Base-by-base conservation (phyloP, 2,329 filamentous ascomycete species). In the Talaromyces rugulosus region DNA sequence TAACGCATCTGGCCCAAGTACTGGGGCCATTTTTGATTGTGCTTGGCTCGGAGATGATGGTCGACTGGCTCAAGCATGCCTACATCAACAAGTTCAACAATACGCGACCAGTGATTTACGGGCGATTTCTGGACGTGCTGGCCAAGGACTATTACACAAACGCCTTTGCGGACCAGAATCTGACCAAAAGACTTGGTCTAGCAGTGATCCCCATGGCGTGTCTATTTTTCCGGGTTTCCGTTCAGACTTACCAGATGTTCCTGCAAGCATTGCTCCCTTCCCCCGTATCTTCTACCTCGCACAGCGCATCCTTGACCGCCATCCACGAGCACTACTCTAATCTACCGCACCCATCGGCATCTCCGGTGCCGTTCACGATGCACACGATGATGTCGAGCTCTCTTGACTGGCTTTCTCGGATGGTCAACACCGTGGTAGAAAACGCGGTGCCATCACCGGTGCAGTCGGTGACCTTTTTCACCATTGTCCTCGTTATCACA, bases 1-100 rank as follows among this genome's bases (percentile, higher is more conserved):
- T 80, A 1, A 76, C 78, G 6, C 75, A 73, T 1, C 59, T 80
- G 0, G 92, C 91, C 9, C 93, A 97, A 72, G 90, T 99, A 0
- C 80, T 99, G 4, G 93, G 92, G 0, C 96, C 95, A 0, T 99
- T 99, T 68, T 79, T 99, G 12, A 87, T 99, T 7, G 96, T 99
- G 0, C 85, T 99, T 6, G 94, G 93, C 1, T 96, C 92, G 65
- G 95, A 99, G 77, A 97, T 97, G 88, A 79, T 96, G 8, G 95
- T 99, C 1, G 95, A 99, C 76, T 93, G 91, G 85, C 85, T 97
- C 74, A 99, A 99, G 75, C 96, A 99, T 72, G 92, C 92, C 27
- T 99, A 98, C 73, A 96, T 99, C 73, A 93, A 89, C 73, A 99
- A 99, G 73, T 99, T 99, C 80, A 99, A 99, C 81, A 96, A 96